phyloP scores from a whole-genome alignment of 106 monocot genomes.

The Apostasia shenzhenica region DNA sequence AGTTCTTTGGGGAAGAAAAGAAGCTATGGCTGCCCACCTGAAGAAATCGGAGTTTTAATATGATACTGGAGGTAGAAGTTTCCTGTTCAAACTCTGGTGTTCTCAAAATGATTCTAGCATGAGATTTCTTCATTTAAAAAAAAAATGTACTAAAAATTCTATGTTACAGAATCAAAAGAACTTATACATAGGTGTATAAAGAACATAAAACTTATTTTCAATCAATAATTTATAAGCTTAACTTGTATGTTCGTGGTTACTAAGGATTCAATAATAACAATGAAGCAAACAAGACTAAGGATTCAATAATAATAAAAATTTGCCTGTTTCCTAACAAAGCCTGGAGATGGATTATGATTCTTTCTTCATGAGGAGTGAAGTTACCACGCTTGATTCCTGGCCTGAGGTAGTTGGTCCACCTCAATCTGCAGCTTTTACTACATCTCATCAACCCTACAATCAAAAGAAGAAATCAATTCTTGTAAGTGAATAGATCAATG shows the following conservation, averaged over 20 bases:
- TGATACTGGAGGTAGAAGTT: too few species aligned
- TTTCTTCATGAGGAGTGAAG: slow-evolving; percentile 60
- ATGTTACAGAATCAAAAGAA: too few species aligned
- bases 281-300: too few species aligned
- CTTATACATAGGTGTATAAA: too few species aligned
- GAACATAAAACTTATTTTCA: too few species aligned
- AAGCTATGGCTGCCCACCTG: slow-evolving; percentile 78
- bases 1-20: slow-evolving; percentile 73
- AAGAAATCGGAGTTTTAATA: neutral
- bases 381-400: slow-evolving; percentile 71
- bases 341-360: slow-evolving; percentile 57
- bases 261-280: too few species aligned
- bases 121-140: too few species aligned
- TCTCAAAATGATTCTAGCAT: too few species aligned
- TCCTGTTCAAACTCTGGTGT: too few species aligned
- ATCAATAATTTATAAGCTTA: too few species aligned
- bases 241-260: too few species aligned
- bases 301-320: neutral
- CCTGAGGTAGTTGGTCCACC: slow-evolving; percentile 77
- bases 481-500: neutral
- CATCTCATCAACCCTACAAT: slow-evolving; percentile 61
- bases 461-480: neutral
- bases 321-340: slow-evolving; percentile 61
- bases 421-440: slow-evolving; percentile 64
- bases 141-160: too few species aligned